These are phyloP conservation scores for Aurantiochytrium sp. DNA, from an alignment of 108 stramenopile genomes.

Conservation along the genomic window DNA sequence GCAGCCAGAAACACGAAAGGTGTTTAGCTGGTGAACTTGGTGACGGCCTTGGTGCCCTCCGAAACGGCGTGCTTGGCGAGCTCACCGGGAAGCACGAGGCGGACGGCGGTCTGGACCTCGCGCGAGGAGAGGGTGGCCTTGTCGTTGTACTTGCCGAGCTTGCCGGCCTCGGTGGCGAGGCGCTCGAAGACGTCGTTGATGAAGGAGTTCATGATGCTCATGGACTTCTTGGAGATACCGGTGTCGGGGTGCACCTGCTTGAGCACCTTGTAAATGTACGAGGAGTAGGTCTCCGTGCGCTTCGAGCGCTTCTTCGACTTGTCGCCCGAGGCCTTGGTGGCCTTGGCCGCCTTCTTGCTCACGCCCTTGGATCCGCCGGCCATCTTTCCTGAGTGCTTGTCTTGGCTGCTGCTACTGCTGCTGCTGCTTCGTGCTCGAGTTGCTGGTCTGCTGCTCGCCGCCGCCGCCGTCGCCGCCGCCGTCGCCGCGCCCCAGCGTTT, in stretches of 20 bases:
- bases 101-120: constrained; percentile 83
- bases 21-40: constrained; percentile 41
- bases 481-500: no score
- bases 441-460: neutral
- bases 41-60: constrained; percentile 55
- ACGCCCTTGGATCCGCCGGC: neutral
- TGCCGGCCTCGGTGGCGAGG: constrained; percentile 76
- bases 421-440: neutral
- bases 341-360: neutral
- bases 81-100: constrained; percentile 81
- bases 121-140: constrained; percentile 79
- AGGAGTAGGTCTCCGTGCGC: constrained; percentile 70
- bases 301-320: constrained; percentile 53
- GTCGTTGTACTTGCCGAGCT: constrained; percentile 81
- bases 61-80: constrained; percentile 86
- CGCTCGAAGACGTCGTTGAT: constrained; percentile 88
- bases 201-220: constrained; percentile 89
- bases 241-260: constrained; percentile 67
- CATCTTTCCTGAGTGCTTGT: constrained; percentile 43
- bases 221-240: constrained; percentile 80
- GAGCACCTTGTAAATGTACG: constrained; percentile 85
- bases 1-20: no score
- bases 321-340: neutral
- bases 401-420: neutral
- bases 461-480: neutral